Conservation (phyloP, 202 grass and related monocot species). For the Dendrocalamus latiflorus region DNA sequence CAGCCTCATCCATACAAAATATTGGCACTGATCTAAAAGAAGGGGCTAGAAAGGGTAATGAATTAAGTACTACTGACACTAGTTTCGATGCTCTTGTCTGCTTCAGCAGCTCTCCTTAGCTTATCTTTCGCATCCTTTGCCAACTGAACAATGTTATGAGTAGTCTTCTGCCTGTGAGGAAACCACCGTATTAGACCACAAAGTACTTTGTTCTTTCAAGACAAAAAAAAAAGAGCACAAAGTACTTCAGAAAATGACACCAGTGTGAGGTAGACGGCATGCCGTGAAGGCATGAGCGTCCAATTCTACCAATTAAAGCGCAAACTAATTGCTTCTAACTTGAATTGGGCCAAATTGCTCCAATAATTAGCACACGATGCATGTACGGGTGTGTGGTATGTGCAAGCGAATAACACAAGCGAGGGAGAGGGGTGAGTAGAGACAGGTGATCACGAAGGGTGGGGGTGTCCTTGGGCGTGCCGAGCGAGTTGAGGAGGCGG, state of each 20-base stretch:
- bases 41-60: not conserved
- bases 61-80: conserved; percentile 56
- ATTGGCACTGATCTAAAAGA: not conserved
- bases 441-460: conserved; percentile 76
- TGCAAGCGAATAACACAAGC: not conserved
- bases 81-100: conserved; percentile 52
- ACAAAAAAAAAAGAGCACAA: not conserved
- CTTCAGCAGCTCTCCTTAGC: conserved; percentile 60
- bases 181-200: conserved; percentile 4
- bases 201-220: not conserved
- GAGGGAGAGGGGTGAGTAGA: not conserved
- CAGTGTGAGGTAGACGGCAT: not conserved
- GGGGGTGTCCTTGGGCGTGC: conserved; percentile 76
- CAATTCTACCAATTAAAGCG: not conserved
- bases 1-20: not conserved
- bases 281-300: not conserved
- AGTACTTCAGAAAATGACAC: conserved; percentile 9
- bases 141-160: conserved; percentile 61
- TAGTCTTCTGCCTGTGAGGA: conserved; percentile 67
- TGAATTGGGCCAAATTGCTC: not conserved
- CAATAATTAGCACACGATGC: not conserved
- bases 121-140: conserved; percentile 79
- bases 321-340: not conserved
- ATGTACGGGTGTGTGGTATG: not conserved
- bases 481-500: conserved; percentile 80